These are phyloP conservation scores for Sutorius eximius DNA, from an alignment of 1,284 basidiomycete genomes.

Conservation along the genomic window DNA sequence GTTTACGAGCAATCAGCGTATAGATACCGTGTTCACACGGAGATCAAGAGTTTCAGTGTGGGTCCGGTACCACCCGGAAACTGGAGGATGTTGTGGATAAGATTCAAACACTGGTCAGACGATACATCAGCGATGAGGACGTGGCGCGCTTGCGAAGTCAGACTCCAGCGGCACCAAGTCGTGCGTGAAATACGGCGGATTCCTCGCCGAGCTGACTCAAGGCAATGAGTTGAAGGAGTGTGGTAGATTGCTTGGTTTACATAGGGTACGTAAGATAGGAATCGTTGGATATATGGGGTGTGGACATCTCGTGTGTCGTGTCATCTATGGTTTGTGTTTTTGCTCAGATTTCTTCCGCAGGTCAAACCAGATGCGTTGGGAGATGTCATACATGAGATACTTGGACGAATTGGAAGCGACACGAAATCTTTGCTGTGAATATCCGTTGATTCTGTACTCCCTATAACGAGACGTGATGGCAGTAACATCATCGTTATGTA, in stretches of 20 bases:
- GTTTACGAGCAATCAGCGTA: neutral
- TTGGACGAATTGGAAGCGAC: constrained; percentile 15
- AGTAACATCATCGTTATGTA: neutral
- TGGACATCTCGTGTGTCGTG: no score
- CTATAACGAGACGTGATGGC: neutral
- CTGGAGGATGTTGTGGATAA: neutral
- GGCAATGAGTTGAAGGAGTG: neutral
- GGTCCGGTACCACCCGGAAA: neutral
- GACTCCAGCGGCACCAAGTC: neutral
- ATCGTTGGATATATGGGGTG: no score
- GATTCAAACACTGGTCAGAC: neutral
- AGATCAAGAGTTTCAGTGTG: neutral
- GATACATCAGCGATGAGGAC: neutral
- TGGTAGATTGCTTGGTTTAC: neutral
- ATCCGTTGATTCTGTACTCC: neutral
- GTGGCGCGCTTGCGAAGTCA: neutral
- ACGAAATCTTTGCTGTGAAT: constrained; percentile 18
- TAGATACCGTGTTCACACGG: neutral
- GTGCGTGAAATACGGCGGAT: neutral
- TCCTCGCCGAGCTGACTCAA: no score
- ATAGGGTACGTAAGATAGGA: neutral
- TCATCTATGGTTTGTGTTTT: no score
- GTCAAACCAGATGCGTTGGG: constrained; percentile 6
- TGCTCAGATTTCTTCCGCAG: no score
- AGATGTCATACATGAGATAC: constrained; percentile 28